phyloP scores from a whole-genome alignment of 2,329 filamentous ascomycete species.

The Waltergamsia citrina region DNA sequence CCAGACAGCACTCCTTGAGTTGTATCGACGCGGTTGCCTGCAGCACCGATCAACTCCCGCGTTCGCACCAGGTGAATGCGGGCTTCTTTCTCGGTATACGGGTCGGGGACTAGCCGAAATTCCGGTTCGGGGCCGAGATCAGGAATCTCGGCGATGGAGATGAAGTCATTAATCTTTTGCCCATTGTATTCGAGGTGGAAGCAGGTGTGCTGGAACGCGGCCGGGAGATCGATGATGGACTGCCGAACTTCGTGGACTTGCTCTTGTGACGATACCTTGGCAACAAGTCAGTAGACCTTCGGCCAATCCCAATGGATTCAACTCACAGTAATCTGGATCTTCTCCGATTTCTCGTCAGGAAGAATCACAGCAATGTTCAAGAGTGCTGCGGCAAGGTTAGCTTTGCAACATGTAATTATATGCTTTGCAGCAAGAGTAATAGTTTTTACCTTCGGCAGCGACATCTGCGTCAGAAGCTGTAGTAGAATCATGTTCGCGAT shows the following conservation, averaged over 20 bases:
- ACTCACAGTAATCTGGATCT: constrained; percentile 77
- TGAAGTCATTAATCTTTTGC: constrained; percentile 87
- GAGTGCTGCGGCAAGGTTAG: constrained; percentile 27
- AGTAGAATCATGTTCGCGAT: constrained; percentile 12
- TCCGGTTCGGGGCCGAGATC: constrained; percentile 70
- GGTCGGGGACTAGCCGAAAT: constrained; percentile 78
- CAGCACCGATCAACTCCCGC: constrained; percentile 85
- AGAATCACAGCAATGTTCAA: constrained; percentile 66
- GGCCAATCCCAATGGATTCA: background rate
- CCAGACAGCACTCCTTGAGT: constrained; percentile 81
- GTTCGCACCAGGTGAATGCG: constrained; percentile 88
- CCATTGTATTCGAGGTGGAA: constrained; percentile 94
- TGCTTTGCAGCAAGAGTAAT: too few relatives aligned
- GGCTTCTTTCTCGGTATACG: constrained; percentile 97
- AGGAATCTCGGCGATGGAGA: constrained; percentile 81
- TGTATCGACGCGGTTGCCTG: constrained; percentile 78
- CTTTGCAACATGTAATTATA: background rate
- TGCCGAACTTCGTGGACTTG: constrained; percentile 96
- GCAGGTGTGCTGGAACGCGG: constrained; percentile 94
- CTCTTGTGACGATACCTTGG: constrained; percentile 80
- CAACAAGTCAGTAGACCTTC: background rate
- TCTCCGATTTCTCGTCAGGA: constrained; percentile 61
- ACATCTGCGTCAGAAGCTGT: constrained; percentile 15
- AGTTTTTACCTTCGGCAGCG: constrained; percentile 26
- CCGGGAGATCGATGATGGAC: constrained; percentile 86